These are phyloP conservation scores for Termitomyces heimii DNA, from an alignment of 768 basidiomycete species.

Conservation along the genomic window DNA sequence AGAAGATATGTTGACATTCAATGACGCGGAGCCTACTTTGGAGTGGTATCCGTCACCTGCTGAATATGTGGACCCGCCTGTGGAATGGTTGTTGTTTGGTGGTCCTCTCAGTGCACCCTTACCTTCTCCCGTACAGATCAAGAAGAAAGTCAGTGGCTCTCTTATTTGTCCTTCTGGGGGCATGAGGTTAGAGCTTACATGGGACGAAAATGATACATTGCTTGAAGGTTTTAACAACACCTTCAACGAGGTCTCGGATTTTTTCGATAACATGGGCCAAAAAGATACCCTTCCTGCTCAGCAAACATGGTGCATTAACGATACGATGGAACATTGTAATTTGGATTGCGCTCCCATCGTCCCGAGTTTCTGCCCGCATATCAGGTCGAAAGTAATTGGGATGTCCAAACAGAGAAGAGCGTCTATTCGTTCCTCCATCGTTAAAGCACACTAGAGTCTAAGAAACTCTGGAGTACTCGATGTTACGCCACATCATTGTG, in stretches of 20 bases:
- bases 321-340: neutral
- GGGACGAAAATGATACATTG: neutral
- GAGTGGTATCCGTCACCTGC: neutral
- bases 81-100: conserved; percentile 3
- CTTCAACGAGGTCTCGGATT: neutral
- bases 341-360: neutral
- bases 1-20: conserved; percentile 1
- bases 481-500: neutral
- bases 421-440: neutral
- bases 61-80: neutral
- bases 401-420: neutral
- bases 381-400: neutral
- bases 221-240: neutral
- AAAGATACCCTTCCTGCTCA: neutral
- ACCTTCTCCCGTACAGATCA: neutral
- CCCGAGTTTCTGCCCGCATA: neutral
- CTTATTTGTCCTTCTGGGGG: conserved; percentile 2
- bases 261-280: neutral
- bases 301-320: neutral
- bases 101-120: neutral
- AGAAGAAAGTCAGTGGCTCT: neutral
- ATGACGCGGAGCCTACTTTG: neutral
- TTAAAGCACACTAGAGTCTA: neutral
- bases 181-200: neutral
- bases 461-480: neutral